A percentile compares a stretch with the other conserved stretches of the same genome.
These are phyloP conservation scores for Cyclotella atomus DNA, from an alignment of 108 stramenopile species.

Conservation along the genomic window DNA sequence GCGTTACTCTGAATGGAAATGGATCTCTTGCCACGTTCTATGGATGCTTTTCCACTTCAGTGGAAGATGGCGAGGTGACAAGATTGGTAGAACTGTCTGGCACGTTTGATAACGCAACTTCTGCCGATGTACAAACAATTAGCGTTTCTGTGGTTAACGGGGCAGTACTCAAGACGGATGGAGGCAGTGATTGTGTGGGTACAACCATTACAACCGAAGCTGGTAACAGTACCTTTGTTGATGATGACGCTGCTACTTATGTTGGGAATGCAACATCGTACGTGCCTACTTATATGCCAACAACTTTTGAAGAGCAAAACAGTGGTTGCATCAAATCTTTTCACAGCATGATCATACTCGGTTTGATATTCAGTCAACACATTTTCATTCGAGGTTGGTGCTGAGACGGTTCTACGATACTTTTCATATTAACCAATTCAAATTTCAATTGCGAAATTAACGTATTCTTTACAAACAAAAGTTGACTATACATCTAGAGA, in stretches of 20 bases:
- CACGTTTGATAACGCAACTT: neutral
- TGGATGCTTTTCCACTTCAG: neutral
- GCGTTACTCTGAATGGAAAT: neutral
- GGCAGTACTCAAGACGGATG: neutral
- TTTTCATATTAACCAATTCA: too few relatives aligned
- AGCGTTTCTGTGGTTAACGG: neutral
- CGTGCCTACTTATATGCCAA: conserved; percentile 4
- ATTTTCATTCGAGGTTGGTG: too few relatives aligned
- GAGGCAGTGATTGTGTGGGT: neutral
- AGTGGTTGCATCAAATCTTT: too few relatives aligned
- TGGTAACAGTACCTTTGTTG: neutral
- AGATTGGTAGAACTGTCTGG: neutral
- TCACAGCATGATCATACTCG: too few relatives aligned
- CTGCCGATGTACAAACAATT: neutral
- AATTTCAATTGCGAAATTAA: too few relatives aligned
- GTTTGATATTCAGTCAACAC: too few relatives aligned
- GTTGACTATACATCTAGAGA: too few relatives aligned
- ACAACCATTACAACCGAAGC: neutral
- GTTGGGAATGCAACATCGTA: neutral
- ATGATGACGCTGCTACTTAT: neutral
- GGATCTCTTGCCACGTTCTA: neutral
- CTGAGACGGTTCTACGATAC: too few relatives aligned
- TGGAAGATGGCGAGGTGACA: neutral
- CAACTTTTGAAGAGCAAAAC: neutral
- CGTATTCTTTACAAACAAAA: too few relatives aligned